phyloP scores from a whole-genome alignment of 768 basidiomycete genomes.

The Trametes cinnabarina region DNA sequence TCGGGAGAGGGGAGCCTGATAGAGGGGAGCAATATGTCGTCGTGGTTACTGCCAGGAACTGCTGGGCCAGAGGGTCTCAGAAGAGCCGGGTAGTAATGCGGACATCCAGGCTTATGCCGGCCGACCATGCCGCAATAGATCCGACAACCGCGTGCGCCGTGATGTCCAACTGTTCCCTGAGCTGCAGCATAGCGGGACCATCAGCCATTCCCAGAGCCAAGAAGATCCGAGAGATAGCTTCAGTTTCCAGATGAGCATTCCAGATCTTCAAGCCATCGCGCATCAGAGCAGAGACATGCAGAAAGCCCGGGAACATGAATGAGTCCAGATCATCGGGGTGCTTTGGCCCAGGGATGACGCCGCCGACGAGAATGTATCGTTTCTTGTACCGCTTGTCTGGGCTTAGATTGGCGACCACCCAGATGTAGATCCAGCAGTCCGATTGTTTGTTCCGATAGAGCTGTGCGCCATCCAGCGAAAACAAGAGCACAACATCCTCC shows the following conservation, averaged over 20 bases:
- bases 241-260: conserved; percentile 20
- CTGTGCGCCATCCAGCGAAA: conserved; percentile 29
- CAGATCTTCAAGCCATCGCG: too few relatives aligned
- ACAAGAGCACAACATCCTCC: conserved; percentile 24
- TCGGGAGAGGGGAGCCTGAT: not conserved
- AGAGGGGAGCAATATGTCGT: conserved; percentile 21
- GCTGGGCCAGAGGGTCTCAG: conserved; percentile 26
- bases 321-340: conserved; percentile 35
- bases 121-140: conserved; percentile 33
- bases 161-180: conserved; percentile 36
- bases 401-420: too few relatives aligned
- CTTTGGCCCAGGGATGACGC: conserved; percentile 32
- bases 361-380: conserved; percentile 25
- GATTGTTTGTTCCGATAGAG: too few relatives aligned
- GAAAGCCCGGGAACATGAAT: conserved; percentile 31
- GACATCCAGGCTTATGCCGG: conserved; percentile 33
- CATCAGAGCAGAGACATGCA: conserved; percentile 29
- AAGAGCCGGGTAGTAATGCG: conserved; percentile 35
- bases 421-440: too few relatives aligned
- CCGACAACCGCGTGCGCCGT: conserved; percentile 37
- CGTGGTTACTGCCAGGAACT: conserved; percentile 30
- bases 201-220: not conserved
- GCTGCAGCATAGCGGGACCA: conserved; percentile 19
- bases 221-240: not conserved
- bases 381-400: conserved; percentile 31